Evolutionary conservation across 768 basidiomycete genomes (phyloP).

Genomic region (Russula dissimulans): DNA sequence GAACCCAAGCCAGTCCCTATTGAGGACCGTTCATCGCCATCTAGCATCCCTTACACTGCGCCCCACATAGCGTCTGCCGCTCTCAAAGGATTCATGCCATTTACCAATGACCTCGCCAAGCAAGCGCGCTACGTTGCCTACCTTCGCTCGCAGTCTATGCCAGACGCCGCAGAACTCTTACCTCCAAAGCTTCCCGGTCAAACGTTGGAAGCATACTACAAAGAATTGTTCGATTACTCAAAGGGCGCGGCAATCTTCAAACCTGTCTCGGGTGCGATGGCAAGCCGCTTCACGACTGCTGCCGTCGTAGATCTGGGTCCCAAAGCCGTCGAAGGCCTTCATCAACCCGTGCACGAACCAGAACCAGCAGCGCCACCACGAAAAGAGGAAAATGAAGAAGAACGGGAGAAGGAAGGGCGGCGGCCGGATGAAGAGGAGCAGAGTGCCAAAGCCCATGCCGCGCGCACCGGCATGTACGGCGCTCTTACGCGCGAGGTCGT

Average conservation of each 20-base stretch:
- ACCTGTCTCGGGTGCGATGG: constrained; percentile 88
- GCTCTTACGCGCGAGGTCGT: constrained; percentile 66
- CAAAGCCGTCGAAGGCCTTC: constrained; percentile 53
- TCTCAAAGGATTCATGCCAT: constrained; percentile 83
- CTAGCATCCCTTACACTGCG: constrained; percentile 40
- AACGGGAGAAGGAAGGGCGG: constrained; percentile 36
- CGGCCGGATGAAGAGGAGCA: constrained; percentile 45
- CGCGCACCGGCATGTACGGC: constrained; percentile 84
- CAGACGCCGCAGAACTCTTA: constrained; percentile 33
- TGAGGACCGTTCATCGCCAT: constrained; percentile 22
- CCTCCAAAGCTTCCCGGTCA: constrained; percentile 52
- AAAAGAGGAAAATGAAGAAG: constrained; percentile 27
- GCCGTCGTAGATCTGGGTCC: constrained; percentile 59
- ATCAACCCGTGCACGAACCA: constrained; percentile 39
- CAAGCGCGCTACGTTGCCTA: constrained; percentile 82
- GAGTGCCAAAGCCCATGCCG: constrained; percentile 74
- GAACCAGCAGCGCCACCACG: constrained; percentile 1
- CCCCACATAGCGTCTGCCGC: constrained; percentile 81
- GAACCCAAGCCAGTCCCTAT: constrained; percentile 23
- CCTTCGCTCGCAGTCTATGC: constrained; percentile 59
- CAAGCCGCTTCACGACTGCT: constrained; percentile 84
- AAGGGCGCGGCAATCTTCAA: constrained; percentile 86
- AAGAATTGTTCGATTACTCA: constrained; percentile 79
- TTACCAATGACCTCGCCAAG: constrained; percentile 62
- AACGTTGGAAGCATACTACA: constrained; percentile 58